A percentile compares a stretch with the other conserved stretches of the same genome.
phyloP scores from a whole-genome alignment of 148 eudicot genomes.

The Polygonum aviculare region DNA sequence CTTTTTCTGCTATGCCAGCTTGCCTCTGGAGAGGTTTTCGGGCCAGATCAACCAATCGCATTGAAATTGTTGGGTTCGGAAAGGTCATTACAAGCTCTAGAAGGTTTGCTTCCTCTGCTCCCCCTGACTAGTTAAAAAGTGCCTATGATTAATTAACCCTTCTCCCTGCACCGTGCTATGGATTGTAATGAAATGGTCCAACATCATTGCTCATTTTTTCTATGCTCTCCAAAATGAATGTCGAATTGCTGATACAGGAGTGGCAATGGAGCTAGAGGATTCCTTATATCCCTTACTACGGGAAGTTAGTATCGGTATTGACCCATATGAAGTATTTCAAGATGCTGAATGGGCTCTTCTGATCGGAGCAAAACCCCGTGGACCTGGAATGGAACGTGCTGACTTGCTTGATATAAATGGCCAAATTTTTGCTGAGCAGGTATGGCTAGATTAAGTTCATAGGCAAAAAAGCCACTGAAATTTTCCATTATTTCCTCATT shows the following conservation, averaged over 20 bases:
- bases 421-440: slow-evolving; percentile 83
- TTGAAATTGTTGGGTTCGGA: slow-evolving; percentile 71
- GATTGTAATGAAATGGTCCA: not conserved
- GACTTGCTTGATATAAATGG: slow-evolving; percentile 93
- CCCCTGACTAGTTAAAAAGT: not conserved
- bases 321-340: slow-evolving; percentile 81
- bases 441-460: slow-evolving; percentile 7
- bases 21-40: slow-evolving; percentile 92
- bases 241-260: slow-evolving; percentile 39
- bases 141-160: no score
- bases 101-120: slow-evolving; percentile 30
- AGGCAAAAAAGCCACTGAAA: not conserved
- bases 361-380: slow-evolving; percentile 98
- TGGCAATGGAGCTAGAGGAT: slow-evolving; percentile 98
- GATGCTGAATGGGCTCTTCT: slow-evolving; percentile 98
- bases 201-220: not conserved
- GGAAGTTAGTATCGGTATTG: slow-evolving; percentile 90
- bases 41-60: slow-evolving; percentile 79
- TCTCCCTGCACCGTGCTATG: no score
- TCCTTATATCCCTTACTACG: slow-evolving; percentile 81
- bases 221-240: not conserved
- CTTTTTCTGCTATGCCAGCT: slow-evolving; percentile 34
- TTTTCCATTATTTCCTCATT: not conserved
- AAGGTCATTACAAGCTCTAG: slow-evolving; percentile 66
- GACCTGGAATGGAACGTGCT: slow-evolving; percentile 97